Base-by-base conservation (phyloP, 768 basidiomycete genomes). In the Amanita molliuscula region DNA sequence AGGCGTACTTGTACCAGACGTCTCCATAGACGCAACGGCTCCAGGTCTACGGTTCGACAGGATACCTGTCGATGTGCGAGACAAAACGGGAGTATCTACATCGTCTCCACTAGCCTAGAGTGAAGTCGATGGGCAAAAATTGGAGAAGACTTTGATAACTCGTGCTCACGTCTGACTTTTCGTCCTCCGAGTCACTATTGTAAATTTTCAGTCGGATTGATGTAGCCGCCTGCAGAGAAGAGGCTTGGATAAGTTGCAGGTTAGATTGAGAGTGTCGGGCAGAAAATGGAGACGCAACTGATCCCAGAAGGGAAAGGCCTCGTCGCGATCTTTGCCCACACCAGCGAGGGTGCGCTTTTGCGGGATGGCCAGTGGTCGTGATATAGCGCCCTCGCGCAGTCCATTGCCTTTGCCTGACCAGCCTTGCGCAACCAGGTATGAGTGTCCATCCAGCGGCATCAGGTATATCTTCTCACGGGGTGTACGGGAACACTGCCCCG, bases 241-340 rank as follows among this genome's bases (percentile, higher is more conserved):
- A 95, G 65, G 59, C 89, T 92, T 56, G n/a, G 16, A 16, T 41
- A 15, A 25, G 53, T n/a, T 43, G 29, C 23, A 16, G 34, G 40
- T 26, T 4, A 16, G 16, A 13, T 43, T 23, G 43, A 44, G 13
- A 31, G 2, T 38, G 48, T 44, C 26, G 13, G 26, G n/a, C 47
- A 53, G 25, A 43, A 7, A 45, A 43, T 16, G 41, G 36, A 29
- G 29, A 76, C 88, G 65, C 58, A 45, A 95, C 92, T 96, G 91
- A 63, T 97, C 93, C 93, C 93, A 97, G 76, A 97, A 97, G 45
- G 93, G 92, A 62, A 93, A 92, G 0, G 91, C 90, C 58, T 94
- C 92, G 59, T 95, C 93, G 56, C 92, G 77, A 64, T 97, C 90
- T 63, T 91, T 93, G 50, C 93, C 93, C 51, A 97, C 65, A 2